phyloP scores from a whole-genome alignment of 2,329 filamentous ascomycete genomes.

The Talaromyces amestolkiae region DNA sequence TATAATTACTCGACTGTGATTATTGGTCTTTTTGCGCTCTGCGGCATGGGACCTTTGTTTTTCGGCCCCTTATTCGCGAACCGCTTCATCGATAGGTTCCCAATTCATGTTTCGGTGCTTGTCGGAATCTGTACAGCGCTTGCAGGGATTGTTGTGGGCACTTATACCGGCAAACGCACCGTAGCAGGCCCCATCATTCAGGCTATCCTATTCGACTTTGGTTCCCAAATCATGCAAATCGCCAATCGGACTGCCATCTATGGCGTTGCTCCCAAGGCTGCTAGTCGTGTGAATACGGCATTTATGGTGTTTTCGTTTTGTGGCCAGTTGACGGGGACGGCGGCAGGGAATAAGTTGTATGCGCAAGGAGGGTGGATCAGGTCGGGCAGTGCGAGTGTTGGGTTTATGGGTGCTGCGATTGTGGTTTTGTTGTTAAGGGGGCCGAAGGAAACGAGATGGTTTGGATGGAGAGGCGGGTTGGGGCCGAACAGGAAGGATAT shows the following conservation, averaged over 20 bases:
- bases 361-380: conserved; percentile 56
- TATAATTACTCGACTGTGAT: conserved; percentile 66
- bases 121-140: conserved; percentile 60
- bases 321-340: conserved; percentile 70
- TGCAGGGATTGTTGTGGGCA: conserved; percentile 63
- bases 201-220: conserved; percentile 68
- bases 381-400: conserved; percentile 58
- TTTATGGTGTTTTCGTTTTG: conserved; percentile 77
- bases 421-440: conserved; percentile 50
- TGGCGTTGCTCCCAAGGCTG: conserved; percentile 64
- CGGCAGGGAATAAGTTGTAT: conserved; percentile 58
- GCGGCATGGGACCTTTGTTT: conserved; percentile 68
- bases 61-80: conserved; percentile 68
- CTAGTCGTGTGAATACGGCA: conserved; percentile 75
- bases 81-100: conserved; percentile 66
- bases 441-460: conserved; percentile 58
- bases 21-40: conserved; percentile 76
- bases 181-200: conserved; percentile 72
- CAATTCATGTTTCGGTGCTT: conserved; percentile 66
- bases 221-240: conserved; percentile 70
- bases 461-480: conserved; percentile 62
- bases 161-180: conserved; percentile 63
- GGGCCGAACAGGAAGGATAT: conserved; percentile 28
- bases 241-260: conserved; percentile 72
- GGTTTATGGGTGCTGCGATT: conserved; percentile 51